A percentile compares a stretch with the other conserved stretches of the same genome.
phyloP scores from a whole-genome alignment of 257 asterid species.

The Jacaranda copaia region DNA sequence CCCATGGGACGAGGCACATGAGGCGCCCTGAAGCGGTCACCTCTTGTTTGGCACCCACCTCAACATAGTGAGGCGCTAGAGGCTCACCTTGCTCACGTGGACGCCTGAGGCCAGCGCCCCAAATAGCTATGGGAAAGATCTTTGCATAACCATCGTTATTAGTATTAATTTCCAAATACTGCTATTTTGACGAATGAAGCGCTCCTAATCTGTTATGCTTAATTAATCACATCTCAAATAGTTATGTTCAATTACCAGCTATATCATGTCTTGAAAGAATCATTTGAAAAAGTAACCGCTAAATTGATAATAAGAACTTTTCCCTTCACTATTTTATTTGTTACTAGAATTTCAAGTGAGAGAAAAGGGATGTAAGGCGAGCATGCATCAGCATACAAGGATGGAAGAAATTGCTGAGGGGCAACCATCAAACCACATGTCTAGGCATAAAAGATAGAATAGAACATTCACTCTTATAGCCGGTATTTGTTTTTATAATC shows the following conservation, averaged over 20 bases:
- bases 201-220: background rate
- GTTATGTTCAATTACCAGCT: background rate
- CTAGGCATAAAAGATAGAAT: background rate
- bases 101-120: too few relatives aligned
- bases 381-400: background rate
- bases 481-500: background rate
- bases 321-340: background rate
- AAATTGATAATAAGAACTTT: conserved; percentile 12
- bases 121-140: background rate
- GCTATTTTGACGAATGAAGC: background rate
- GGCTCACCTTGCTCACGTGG: too few relatives aligned
- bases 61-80: too few relatives aligned
- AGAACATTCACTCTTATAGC: background rate
- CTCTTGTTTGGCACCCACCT: too few relatives aligned
- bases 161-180: background rate
- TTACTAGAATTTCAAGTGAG: conserved; percentile 1
- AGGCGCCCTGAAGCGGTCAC: too few relatives aligned
- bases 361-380: background rate
- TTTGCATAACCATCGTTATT: background rate
- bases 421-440: too few relatives aligned
- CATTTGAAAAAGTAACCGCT: background rate
- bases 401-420: background rate
- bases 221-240: background rate
- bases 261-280: background rate
- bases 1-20: too few relatives aligned